Base-by-base conservation (phyloP, 306 rosid genomes). In the Acacia acuminata region DNA sequence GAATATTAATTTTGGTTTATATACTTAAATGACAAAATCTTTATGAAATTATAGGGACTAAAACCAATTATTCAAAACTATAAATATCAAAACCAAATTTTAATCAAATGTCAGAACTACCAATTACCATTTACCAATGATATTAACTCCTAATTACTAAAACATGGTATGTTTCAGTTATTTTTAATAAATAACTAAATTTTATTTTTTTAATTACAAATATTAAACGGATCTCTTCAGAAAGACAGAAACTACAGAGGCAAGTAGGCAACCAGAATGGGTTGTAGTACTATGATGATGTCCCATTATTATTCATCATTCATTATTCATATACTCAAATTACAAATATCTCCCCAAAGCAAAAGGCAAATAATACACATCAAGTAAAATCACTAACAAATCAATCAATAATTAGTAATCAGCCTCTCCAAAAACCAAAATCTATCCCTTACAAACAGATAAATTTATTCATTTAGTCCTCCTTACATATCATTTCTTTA, bases 261-360 rank as follows among this genome's bases (percentile, higher is more conserved):
- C 79, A 82, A 82, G 47, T 44, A 10, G 2, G 14, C 58, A 51
- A 51, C 50, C 70, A 38, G 63, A 76, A 75, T 68, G 82, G 64
- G 34, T 61, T 30, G 69, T 73, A 70, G 78, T 71, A 44, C 14
- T 71, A 71, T 20, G 30, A 71, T 19, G 32, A 61, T 81, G 27
- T 71, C 66, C 55, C 51, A 82, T 85, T 88, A 87, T 87, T 88
- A 85, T 85, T 88, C 88, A 87, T 88, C 87, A 87, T 88, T 88
- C 88, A 87, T 88, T 88, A 87, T 88, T 88, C 88, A 69, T 79
- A 61, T 17, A 55, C 58, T 71, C 50, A 86, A 82, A 80, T 85
- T 89, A 87, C 90, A 90, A 71, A 24, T 44, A 71, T 79, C 48
- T 17, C 38, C 80, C 60, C 17, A 16, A 16, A 16, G 72, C 70